phyloP scores from a whole-genome alignment of 305 asterid species.

The Withania somnifera region DNA sequence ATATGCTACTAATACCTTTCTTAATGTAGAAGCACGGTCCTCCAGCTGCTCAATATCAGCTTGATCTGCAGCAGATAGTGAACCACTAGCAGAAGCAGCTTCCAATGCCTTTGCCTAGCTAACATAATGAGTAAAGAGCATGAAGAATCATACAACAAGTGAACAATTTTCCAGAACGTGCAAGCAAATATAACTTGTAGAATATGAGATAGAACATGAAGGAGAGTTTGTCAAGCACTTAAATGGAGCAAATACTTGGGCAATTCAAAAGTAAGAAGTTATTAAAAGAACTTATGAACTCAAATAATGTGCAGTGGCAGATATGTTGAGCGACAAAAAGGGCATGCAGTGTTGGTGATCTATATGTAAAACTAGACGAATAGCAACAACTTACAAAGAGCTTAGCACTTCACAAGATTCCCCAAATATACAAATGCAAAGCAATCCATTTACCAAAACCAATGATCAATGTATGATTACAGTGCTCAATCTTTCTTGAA shows the following conservation, averaged over 20 bases:
- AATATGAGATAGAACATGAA: background rate
- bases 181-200: background rate
- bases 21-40: slow-evolving; percentile 46
- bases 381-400: background rate
- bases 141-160: background rate
- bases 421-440: background rate
- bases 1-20: slow-evolving; percentile 34
- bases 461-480: background rate
- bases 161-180: background rate
- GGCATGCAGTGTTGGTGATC: background rate
- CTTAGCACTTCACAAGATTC: background rate
- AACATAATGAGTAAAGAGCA: background rate
- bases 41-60: slow-evolving; percentile 64
- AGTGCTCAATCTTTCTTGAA: background rate
- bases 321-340: background rate
- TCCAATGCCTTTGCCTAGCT: slow-evolving; percentile 54
- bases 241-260: background rate
- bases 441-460: background rate
- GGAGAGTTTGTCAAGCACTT: background rate
- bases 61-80: slow-evolving; percentile 47
- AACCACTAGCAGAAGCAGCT: slow-evolving; percentile 22
- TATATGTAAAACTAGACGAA: background rate
- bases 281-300: background rate
- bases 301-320: background rate
- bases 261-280: background rate